phyloP scores from a whole-genome alignment of 371 early-diverging fungal species.

The Mortierella sp. region DNA sequence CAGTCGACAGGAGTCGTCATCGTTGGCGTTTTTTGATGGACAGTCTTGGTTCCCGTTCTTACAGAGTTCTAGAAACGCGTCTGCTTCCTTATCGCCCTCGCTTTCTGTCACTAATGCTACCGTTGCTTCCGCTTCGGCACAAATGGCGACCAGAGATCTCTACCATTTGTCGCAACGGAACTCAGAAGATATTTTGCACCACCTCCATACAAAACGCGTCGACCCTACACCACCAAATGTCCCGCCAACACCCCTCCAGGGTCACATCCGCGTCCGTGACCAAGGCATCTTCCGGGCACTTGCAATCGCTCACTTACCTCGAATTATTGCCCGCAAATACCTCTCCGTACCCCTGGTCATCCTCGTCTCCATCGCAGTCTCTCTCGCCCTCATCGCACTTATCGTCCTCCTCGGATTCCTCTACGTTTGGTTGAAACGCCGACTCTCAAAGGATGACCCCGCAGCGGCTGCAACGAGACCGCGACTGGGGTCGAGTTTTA shows the following conservation, averaged over 20 bases:
- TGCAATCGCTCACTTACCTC: slow-evolving; percentile 45
- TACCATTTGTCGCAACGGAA: background rate
- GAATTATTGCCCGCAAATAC: slow-evolving; percentile 49
- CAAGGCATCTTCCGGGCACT: slow-evolving; percentile 48
- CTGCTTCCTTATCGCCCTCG: background rate
- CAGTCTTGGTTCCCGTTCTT: slow-evolving; percentile 75
- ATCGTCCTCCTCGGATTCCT: slow-evolving; percentile 74
- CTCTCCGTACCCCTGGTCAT: slow-evolving; percentile 75
- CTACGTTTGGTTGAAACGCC: slow-evolving; percentile 42
- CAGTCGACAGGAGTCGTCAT: slow-evolving; percentile 42
- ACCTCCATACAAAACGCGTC: background rate
- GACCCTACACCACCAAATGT: background rate
- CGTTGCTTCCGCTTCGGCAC: background rate
- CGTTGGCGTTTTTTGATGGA: slow-evolving; percentile 77
- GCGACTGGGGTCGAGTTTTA: slow-evolving; percentile 22
- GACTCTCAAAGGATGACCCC: slow-evolving; percentile 13
- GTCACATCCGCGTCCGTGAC: slow-evolving; percentile 27
- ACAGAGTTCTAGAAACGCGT: slow-evolving; percentile 60
- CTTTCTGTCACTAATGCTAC: background rate
- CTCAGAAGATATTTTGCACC: background rate
- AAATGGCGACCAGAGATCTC: background rate
- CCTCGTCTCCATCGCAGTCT: slow-evolving; percentile 75
- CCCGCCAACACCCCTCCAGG: background rate
- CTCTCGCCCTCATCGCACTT: slow-evolving; percentile 75
- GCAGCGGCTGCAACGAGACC: background rate